A percentile compares a stretch with the other conserved stretches of the same genome.
phyloP scores from a whole-genome alignment of 1,139 yeast genomes.

The Taphrina betulina region DNA sequence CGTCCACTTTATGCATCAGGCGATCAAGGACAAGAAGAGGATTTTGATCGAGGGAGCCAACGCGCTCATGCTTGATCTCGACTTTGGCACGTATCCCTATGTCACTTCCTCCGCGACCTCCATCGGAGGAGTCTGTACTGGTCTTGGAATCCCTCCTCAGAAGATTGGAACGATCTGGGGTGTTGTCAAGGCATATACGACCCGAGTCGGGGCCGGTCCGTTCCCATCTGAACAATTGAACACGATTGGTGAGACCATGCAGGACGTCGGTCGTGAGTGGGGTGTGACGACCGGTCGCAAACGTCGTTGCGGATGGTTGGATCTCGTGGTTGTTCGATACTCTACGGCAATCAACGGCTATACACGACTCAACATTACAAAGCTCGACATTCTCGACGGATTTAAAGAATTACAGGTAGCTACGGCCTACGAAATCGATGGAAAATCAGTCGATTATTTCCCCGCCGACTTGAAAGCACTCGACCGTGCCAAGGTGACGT shows the following conservation, averaged over 20 bases:
- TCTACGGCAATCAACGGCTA: slow-evolving; percentile 90
- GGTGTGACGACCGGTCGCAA: slow-evolving; percentile 99
- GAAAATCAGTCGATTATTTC: slow-evolving; percentile 68
- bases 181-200: slow-evolving; percentile 97
- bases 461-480: slow-evolving; percentile 85
- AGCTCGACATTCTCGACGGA: slow-evolving; percentile 88
- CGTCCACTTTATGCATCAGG: slow-evolving; percentile 82
- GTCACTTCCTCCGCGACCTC: slow-evolving; percentile 96
- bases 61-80: slow-evolving; percentile 95
- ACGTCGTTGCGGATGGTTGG: slow-evolving; percentile 99
- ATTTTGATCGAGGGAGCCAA: slow-evolving; percentile 97
- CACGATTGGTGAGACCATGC: slow-evolving; percentile 79
- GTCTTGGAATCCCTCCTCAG: slow-evolving; percentile 90
- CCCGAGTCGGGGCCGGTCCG: slow-evolving; percentile 99
- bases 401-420: slow-evolving; percentile 86
- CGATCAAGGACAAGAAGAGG: slow-evolving; percentile 73
- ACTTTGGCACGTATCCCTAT: slow-evolving; percentile 96
- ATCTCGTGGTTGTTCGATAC: slow-evolving; percentile 88
- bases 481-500: slow-evolving; percentile 87
- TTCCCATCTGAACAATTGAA: slow-evolving; percentile 98
- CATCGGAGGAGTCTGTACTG: slow-evolving; percentile 97
- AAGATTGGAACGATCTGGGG: slow-evolving; percentile 80
- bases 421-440: slow-evolving; percentile 73
- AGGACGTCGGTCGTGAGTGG: slow-evolving; percentile 81
- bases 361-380: slow-evolving; percentile 90